These are phyloP conservation scores for Zymoseptoria brevis DNA, from an alignment of 2,329 filamentous ascomycete genomes.

Conservation along the genomic window DNA sequence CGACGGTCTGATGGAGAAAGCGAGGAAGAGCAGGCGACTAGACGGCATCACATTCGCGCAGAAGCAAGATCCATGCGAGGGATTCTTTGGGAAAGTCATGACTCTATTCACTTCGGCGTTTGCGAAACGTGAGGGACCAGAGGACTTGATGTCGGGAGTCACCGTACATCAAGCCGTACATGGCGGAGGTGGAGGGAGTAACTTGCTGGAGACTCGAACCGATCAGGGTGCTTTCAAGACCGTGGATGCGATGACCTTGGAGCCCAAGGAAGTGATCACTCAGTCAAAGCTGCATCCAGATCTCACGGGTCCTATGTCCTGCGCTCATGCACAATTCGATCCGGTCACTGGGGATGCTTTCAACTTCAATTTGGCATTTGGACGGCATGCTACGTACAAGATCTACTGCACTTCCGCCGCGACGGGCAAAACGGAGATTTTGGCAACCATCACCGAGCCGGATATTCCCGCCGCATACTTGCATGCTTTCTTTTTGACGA, in stretches of 20 bases:
- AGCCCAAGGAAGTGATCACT: conserved; percentile 55
- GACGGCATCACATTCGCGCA: conserved; percentile 59
- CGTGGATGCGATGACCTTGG: conserved; percentile 61
- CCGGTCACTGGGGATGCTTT: conserved; percentile 65
- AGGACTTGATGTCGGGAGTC: conserved; percentile 52
- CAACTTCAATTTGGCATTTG: conserved; percentile 71
- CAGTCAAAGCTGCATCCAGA: conserved; percentile 58
- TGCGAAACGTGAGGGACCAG: background rate
- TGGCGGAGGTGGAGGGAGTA: background rate
- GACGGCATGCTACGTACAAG: conserved; percentile 53
- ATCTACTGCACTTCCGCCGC: conserved; percentile 57
- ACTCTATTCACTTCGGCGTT: conserved; percentile 42
- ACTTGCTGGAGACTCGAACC: conserved; percentile 46
- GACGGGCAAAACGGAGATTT: conserved; percentile 56
- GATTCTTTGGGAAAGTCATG: conserved; percentile 64
- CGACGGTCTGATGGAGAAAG: conserved; percentile 53
- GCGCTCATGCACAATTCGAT: conserved; percentile 64
- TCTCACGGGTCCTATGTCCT: conserved; percentile 58
- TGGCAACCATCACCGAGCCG: conserved; percentile 55
- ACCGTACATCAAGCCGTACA: conserved; percentile 32
- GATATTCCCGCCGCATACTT: conserved; percentile 59
- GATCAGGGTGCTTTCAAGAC: conserved; percentile 54
- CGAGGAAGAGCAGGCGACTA: conserved; percentile 52
- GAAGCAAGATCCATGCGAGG: conserved; percentile 64
- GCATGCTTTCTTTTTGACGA: conserved; percentile 72